Base-by-base conservation (phyloP, 2,329 filamentous ascomycete genomes). In the Talaromyces pinophilus region DNA sequence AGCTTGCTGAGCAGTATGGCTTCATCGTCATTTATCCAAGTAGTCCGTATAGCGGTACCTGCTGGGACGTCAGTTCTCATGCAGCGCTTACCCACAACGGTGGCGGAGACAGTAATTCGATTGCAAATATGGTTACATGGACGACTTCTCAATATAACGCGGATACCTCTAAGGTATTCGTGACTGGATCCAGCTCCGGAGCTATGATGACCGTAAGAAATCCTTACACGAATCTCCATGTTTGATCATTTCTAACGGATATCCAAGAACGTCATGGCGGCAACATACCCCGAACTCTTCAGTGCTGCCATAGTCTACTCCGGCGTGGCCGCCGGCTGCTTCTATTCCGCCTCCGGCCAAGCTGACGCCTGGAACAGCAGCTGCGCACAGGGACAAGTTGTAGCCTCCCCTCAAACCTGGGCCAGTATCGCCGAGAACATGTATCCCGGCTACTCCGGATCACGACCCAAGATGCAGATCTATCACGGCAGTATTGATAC, bases 31-130 rank as follows among this genome's bases (percentile, higher is more conserved):
- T 88, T 72, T 88, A 86, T 74, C 85, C 85, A 1, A 79, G 82
- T 69, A 82, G 82, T 2, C 83, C 84, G 0, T 82, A 84, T 70
- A 74, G 74, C n/a, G 84, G 79, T 6, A 77, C 78, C 77, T 88
- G 86, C 76, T 88, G 86, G 86, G 86, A 88, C 66, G 84, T 88
- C 1, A 84, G 84, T 5, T 86, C 82, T 1, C 48, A 70, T 17
- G 50, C 70, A 38, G 68, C 69, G 0, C 67, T 80, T 38, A 74
- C 73, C 1, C 76, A 77, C 42, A 72, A 78, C 33, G 78, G 74
- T 0, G 78, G 78, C 10, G 77, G 79, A 1, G 77, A 80, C 59
- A 79, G 77, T 44, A 71, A 79, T 22, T 77, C 77, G 0, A 77
- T 81, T 55, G 78, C 57, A 33, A 65, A 65, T 42, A 65, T 65